Evolutionary conservation across 2,329 filamentous ascomycete genomes (phyloP), one percentile per base, ranked within the genome.

Genomic region (Trichoderma atroviride): DNA sequence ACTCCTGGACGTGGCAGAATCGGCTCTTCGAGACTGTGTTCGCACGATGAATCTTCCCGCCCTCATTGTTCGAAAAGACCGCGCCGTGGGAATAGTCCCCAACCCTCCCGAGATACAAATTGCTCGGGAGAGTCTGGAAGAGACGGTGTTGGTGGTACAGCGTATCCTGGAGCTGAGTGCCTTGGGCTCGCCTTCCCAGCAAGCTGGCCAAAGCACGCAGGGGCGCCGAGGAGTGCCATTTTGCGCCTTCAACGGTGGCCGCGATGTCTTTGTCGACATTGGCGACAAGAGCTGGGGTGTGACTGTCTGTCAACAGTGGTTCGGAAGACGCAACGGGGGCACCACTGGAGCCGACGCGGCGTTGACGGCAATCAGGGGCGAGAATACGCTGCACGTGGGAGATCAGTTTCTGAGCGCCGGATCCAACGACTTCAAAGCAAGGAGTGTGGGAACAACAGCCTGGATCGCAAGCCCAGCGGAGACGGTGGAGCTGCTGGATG

Each of bases 231-330:
- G 73, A 77, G 83, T 99, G 37, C 96, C 96, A 0, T 99, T 98
- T 77, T 99, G 96, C 78, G 96, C 96, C 27, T 99, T 99, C 84
- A 99, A 99, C 79, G 96, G 95, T 66, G 96, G 96, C 13, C 95
- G 96, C 71, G 96, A 99, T 79, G 94, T 98, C 53, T 99, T 99
- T 80, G 94, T 99, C 66, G 96, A 99, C 79, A 97, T 99, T 76
- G 96, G 96, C 68, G 96, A 99, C 82, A 99, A 99, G 82, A 94
- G 91, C 65, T 97, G 94, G 92, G 96, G 96, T 72, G 96, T 99
- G 3, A 86, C 92, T 40, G 93, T 94, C 4, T 97, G 94, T 78
- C 96, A 99, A 82, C 87, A 90, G 69, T 97, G 93, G 84, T 97
- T 97, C 78, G 92, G 91, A 27, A 88, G 78, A 63, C 59, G 67